Evolutionary conservation across 2,329 filamentous ascomycete genomes (phyloP).

Genomic region (Colletotrichum eleusines): DNA sequence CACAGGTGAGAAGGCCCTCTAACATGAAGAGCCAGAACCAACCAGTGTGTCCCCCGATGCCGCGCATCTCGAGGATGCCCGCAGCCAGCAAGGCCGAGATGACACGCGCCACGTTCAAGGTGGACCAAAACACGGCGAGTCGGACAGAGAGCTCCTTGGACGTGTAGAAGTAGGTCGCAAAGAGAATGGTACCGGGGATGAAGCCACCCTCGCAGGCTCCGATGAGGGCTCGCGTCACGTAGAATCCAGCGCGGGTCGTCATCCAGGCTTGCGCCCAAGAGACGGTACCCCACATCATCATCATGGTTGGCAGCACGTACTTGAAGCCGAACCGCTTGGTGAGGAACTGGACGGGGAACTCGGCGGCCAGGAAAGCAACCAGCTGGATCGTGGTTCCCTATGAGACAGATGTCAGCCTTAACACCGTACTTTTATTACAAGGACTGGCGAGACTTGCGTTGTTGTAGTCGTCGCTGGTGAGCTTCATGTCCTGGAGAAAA

Average conservation of each 20-base stretch:
- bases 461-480: conserved; percentile 67
- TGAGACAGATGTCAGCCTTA: conserved; percentile 9
- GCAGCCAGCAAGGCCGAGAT: conserved; percentile 62
- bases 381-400: conserved; percentile 67
- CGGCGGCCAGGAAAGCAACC: conserved; percentile 66
- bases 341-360: conserved; percentile 72
- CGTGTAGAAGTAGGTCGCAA: conserved; percentile 53
- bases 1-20: conserved; percentile 59
- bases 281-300: conserved; percentile 44
- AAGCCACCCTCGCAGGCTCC: conserved; percentile 61
- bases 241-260: conserved; percentile 53
- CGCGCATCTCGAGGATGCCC: conserved; percentile 63
- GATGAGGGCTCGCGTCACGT: conserved; percentile 54
- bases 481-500: conserved; percentile 65
- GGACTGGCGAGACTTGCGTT: conserved; percentile 50
- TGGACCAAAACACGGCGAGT: conserved; percentile 76
- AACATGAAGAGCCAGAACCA: conserved; percentile 68
- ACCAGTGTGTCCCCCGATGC: conserved; percentile 59
- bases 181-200: conserved; percentile 66
- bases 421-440: too few species aligned
- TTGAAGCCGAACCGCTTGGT: conserved; percentile 61
- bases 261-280: conserved; percentile 48
- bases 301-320: conserved; percentile 48
- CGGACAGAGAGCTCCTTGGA: conserved; percentile 57
- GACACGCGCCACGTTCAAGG: conserved; percentile 57